A percentile compares a stretch with the other conserved stretches of the same genome.
Conservation (phyloP, 2,329 filamentous ascomycete genomes). For the Diplodia sapinea region DNA sequence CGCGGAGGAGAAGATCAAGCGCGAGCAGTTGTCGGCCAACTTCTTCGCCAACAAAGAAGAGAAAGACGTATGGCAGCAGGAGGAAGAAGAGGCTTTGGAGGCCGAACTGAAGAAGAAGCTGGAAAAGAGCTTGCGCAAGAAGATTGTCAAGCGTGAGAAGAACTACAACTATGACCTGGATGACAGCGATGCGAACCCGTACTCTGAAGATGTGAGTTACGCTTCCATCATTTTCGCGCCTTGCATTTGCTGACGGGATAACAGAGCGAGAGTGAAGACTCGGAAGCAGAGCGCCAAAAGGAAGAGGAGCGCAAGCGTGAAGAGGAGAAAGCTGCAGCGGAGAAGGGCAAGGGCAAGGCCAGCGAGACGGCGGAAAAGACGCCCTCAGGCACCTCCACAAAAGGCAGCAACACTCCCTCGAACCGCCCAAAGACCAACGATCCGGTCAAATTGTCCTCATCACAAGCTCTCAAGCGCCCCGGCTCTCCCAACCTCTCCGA, state of each 20-base stretch:
- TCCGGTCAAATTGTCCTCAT: slow-evolving; percentile 48
- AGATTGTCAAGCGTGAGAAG: slow-evolving; percentile 82
- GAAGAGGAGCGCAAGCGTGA: slow-evolving; percentile 63
- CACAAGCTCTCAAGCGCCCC: slow-evolving; percentile 72
- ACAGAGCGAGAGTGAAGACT: slow-evolving; percentile 65
- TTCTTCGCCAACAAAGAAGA: slow-evolving; percentile 71
- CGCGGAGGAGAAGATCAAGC: slow-evolving; percentile 69
- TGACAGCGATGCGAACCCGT: slow-evolving; percentile 63
- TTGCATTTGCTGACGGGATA: not conserved
- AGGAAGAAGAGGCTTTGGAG: slow-evolving; percentile 70
- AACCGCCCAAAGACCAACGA: slow-evolving; percentile 60
- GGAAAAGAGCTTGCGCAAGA: slow-evolving; percentile 79
- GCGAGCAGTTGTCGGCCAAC: slow-evolving; percentile 85
- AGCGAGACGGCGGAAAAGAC: slow-evolving; percentile 46
- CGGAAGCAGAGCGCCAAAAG: slow-evolving; percentile 68
- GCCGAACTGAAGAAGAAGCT: slow-evolving; percentile 71
- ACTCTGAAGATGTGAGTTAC: slow-evolving; percentile 37
- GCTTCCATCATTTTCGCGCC: slow-evolving; percentile 33
- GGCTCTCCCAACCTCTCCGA: slow-evolving; percentile 89
- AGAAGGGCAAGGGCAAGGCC: slow-evolving; percentile 54
- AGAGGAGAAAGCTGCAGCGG: slow-evolving; percentile 54
- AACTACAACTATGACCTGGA: slow-evolving; percentile 80
- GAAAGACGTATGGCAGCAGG: slow-evolving; percentile 66
- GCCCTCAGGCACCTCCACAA: slow-evolving; percentile 65
- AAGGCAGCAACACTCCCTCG: slow-evolving; percentile 72